Percentiles rank a stretch among this genome's conserved stretches.
Conservation (phyloP, 306 rosid species). For the Lathyrus oleraceus region DNA sequence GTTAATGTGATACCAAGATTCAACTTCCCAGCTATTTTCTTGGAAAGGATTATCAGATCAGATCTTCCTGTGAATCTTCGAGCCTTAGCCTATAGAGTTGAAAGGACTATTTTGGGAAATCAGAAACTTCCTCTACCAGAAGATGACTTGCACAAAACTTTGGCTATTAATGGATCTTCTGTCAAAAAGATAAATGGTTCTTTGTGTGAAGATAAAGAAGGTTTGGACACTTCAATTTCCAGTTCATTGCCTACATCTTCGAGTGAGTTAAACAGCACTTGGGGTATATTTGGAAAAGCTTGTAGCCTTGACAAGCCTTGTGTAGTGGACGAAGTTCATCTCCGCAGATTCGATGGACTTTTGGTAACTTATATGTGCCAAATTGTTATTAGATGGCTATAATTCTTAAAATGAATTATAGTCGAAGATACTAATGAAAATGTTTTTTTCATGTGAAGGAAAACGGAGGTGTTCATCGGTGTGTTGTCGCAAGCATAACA, state of each 20-base stretch:
- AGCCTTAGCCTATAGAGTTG: constrained; percentile 86
- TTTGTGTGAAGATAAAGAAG: constrained; percentile 52
- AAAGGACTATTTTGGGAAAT: constrained; percentile 53
- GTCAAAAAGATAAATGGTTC: constrained; percentile 38
- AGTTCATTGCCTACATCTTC: constrained; percentile 50
- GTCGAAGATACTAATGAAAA: constrained; percentile 30
- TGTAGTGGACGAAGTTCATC: constrained; percentile 95
- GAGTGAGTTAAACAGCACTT: constrained; percentile 53
- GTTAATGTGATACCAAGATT: constrained; percentile 91
- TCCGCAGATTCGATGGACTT: constrained; percentile 96
- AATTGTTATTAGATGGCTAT: constrained; percentile 33
- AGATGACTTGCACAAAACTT: constrained; percentile 35
- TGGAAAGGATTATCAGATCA: constrained; percentile 86
- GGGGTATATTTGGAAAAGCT: constrained; percentile 76
- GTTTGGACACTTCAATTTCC: constrained; percentile 46
- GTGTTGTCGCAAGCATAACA: constrained; percentile 93
- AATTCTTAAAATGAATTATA: constrained; percentile 19
- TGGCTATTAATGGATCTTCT: constrained; percentile 40
- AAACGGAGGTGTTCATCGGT: constrained; percentile 98
- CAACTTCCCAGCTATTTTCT: constrained; percentile 90
- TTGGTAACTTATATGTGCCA: constrained; percentile 55
- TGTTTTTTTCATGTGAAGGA: constrained; percentile 65
- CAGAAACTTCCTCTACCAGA: constrained; percentile 37
- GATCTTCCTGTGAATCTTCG: constrained; percentile 93
- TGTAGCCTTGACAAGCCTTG: constrained; percentile 85